These are phyloP conservation scores for Mucor indicus DNA, from an alignment of 371 early-diverging fungal species.

Conservation along the genomic window DNA sequence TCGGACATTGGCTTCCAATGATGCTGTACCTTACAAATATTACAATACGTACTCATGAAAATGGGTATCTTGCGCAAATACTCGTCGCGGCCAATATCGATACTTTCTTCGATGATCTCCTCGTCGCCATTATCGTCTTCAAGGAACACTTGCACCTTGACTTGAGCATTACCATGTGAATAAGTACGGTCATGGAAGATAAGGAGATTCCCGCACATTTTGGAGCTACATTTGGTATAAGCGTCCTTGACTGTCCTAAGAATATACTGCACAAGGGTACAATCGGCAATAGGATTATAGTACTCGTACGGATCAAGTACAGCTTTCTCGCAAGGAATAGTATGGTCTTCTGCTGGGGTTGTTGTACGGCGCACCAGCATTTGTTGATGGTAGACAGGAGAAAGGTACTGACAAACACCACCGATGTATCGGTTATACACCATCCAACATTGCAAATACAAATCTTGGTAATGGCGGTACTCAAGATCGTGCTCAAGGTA, in stretches of 20 bases:
- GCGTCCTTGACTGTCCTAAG: conserved; percentile 77
- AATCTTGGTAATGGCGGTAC: conserved; percentile 51
- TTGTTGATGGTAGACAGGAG: conserved; percentile 68
- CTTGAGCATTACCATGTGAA: conserved; percentile 74
- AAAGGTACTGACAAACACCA: conserved; percentile 49
- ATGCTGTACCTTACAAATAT: conserved; percentile 48
- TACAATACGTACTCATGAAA: conserved; percentile 84
- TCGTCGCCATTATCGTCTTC: conserved; percentile 16
- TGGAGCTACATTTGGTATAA: conserved; percentile 58
- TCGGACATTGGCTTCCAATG: conserved; percentile 66
- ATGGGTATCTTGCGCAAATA: conserved; percentile 39
- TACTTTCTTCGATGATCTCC: conserved; percentile 12
- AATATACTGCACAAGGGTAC: conserved; percentile 85
- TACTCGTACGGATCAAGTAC: conserved; percentile 75
- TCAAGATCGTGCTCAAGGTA: conserved; percentile 39
- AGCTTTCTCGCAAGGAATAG: conserved; percentile 73
- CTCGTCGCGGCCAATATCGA: conserved; percentile 22
- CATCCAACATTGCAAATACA: conserved; percentile 46
- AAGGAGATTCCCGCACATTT: conserved; percentile 71
- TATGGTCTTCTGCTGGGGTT: conserved; percentile 25
- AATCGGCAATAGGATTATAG: conserved; percentile 72
- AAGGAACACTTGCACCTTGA: conserved; percentile 59
- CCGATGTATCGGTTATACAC: conserved; percentile 53
- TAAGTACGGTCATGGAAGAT: conserved; percentile 80
- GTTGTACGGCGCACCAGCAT: conserved; percentile 51